Evolutionary conservation across 371 early-diverging fungal genomes (phyloP), one percentile per base, ranked within the genome.

Genomic region (Antonospora locustae): DNA sequence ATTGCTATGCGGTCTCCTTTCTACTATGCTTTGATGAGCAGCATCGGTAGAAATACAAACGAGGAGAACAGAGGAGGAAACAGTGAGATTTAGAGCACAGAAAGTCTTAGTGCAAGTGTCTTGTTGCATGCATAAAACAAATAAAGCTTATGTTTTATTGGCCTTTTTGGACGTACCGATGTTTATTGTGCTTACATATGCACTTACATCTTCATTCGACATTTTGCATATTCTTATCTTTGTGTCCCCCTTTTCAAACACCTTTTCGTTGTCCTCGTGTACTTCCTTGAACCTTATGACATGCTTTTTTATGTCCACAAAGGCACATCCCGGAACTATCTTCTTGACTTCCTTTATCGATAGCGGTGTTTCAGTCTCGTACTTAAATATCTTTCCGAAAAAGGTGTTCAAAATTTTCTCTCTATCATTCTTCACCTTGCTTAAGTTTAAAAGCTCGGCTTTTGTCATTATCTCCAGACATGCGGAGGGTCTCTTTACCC

Each of bases 271-370:
- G 46, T 59, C 58, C 5, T 69, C 71, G 50, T 58, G 45, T 11
- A 6, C 49, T 25, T 58, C 37, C 46, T 74, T 74, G 53, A 71
- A 43, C 45, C 74, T 47, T 40, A 74, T 25, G 49, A 64, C 53
- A 4, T 55, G 59, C 29, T 56, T 38, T 24, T 54, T 44, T 14
- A 55, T 7, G 55, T 74, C 74, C 23, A 74, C 69, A 58, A 74
- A 74, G 9, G 71, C 74, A 30, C 27, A 32, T 14, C 59, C 61
- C 24, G 49, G 25, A 16, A 54, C 32, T 1, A 61, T 38, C 6
- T 58, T 63, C 25, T 66, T 68, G 19, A 71, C 59, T 11, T 52
- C 51, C 3, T 50, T 17, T 43, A 64, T 53, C 3, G 34, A 38
- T 3, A 62, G 17, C 7, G 50, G 50, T 38, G 50, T 54, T 39